Evolutionary conservation across 2,329 filamentous ascomycete species (phyloP).

Genomic region (Fusarium subglutinans): DNA sequence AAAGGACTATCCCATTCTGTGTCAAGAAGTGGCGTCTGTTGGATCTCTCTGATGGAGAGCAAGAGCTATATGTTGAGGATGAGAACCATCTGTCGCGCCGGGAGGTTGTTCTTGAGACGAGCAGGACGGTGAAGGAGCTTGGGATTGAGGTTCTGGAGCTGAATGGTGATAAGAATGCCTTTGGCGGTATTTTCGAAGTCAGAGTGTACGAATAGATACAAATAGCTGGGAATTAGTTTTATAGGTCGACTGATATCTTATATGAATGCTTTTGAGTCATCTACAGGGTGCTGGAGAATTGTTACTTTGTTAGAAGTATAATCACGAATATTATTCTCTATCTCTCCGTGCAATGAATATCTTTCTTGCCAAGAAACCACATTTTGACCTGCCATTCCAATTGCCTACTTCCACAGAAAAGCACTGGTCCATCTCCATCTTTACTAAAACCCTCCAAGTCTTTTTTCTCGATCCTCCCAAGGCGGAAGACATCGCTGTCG

Average conservation of each 20-base stretch:
- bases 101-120: background rate
- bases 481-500: background rate
- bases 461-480: background rate
- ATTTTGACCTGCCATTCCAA: slow-evolving; percentile 15
- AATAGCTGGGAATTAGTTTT: accelerated
- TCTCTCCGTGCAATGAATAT: background rate
- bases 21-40: slow-evolving; percentile 4
- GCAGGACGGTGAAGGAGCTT: background rate
- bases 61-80: background rate
- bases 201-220: background rate
- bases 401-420: slow-evolving; percentile 9
- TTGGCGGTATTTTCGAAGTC: slow-evolving; percentile 6
- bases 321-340: background rate
- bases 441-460: background rate
- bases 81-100: slow-evolving; percentile 6
- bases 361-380: background rate
- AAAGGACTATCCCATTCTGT: slow-evolving; percentile 5
- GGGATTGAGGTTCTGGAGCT: background rate
- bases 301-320: no score
- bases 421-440: background rate
- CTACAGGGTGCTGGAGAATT: background rate
- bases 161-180: background rate
- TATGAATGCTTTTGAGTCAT: background rate
- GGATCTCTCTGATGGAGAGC: background rate
- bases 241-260: accelerated